These are phyloP conservation scores for Nakazawaea anatomiae DNA, from an alignment of 805 yeast genomes.

Conservation along the genomic window DNA sequence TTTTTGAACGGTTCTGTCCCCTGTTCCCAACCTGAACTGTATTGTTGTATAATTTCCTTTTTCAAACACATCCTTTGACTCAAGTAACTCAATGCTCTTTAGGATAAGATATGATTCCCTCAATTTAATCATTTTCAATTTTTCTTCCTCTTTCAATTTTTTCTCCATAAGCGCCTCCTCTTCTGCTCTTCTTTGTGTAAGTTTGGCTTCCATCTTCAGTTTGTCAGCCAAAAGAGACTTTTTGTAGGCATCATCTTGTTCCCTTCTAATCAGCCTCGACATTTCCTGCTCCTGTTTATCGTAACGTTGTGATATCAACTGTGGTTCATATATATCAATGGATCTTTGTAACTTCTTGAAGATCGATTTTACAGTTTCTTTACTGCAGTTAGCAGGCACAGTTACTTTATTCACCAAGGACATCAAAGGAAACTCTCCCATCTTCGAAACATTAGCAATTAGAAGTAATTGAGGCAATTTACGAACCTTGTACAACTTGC, in stretches of 20 bases:
- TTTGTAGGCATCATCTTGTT: conserved; percentile 65
- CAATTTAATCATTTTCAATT: conserved; percentile 12
- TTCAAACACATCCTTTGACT: conserved; percentile 10
- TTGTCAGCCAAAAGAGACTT: conserved; percentile 54
- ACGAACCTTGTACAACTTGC: conserved; percentile 45
- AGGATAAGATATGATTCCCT: conserved; percentile 18
- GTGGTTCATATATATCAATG: conserved; percentile 54
- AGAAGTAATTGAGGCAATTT: conserved; percentile 50
- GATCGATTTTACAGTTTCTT: conserved; percentile 19
- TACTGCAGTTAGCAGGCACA: conserved; percentile 15
- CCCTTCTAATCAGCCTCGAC: conserved; percentile 51
- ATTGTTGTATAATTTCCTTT: conserved; percentile 33
- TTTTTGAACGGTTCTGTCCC: conserved; percentile 40
- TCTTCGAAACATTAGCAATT: conserved; percentile 51
- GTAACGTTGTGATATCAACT: conserved; percentile 48
- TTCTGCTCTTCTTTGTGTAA: conserved; percentile 18
- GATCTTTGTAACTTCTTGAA: conserved; percentile 32
- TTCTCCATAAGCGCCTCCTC: conserved; percentile 18
- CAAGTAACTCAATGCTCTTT: conserved; percentile 13
- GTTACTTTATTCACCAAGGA: conserved; percentile 36
- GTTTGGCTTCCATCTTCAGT: conserved; percentile 42
- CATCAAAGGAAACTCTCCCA: conserved; percentile 41
- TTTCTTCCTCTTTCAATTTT: conserved; percentile 14
- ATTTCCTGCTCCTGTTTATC: conserved; percentile 56
- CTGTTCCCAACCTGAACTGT: conserved; percentile 51